Base-by-base conservation (phyloP, 768 basidiomycete species). In the Psilocybe tampanensis region DNA sequence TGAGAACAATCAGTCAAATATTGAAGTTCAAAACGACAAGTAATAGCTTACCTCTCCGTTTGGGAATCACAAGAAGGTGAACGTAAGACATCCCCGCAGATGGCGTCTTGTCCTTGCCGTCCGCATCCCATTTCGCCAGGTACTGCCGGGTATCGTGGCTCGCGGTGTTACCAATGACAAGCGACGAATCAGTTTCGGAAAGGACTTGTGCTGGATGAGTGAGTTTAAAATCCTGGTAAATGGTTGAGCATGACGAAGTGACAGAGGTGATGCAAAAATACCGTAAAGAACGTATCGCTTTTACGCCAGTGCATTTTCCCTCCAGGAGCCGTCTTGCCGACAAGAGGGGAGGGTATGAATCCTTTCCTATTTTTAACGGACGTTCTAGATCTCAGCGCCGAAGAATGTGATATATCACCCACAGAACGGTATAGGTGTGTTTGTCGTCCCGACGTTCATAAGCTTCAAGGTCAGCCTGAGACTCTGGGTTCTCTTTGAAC, bases 31-130 rank as follows among this genome's bases (percentile, higher is more conserved):
- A 18, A 12, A 9, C n/a, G n/a, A 8, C 18, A 22, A 34, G 44
- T 24, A n/a, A 57, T n/a, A 7, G 21, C 45, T 15, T 48, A 58
- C 56, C 36, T 33, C 41, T 47, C 24, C 42, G 52, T 26, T 58
- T 58, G 11, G 56, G 56, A 15, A 58, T 58, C 17, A 52, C 56
- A 13, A 58, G 26, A 13, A 58, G 51, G 21, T 58, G 56, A 34
- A 58, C 39, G 39, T 58, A 58, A 34, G 56, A 52, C 56, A 58
- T 58, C 24, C 56, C 56, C 18, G 56, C 56, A 3, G 56, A 45
- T 15, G 52, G 33, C 0, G 56, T 58, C 29, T 47, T 45, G 45
- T 58, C 56, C 50, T 58, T 58, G 21, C 52, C 45, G n/a, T 58
- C 56, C 12, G 51, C 51, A 19, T 58, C 56, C 56, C 56, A 58